These are phyloP conservation scores for Phytophthora agathidicida DNA, from an alignment of 352 stramenopile species.

Conservation along the genomic window DNA sequence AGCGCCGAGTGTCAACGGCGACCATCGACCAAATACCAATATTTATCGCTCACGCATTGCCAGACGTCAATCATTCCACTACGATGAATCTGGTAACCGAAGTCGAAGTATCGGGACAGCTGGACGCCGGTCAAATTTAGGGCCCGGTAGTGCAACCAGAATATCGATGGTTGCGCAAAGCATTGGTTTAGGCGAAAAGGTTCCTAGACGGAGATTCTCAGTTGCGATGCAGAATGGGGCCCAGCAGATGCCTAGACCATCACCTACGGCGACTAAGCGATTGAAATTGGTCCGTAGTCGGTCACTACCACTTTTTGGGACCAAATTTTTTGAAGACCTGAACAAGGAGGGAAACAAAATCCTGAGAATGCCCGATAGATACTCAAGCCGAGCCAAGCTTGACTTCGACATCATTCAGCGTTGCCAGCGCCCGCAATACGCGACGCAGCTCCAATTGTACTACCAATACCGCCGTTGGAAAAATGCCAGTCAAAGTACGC, in stretches of 20 bases:
- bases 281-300: conserved; percentile 38
- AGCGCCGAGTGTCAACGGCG: neutral
- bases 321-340: conserved; percentile 40
- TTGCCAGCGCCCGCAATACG: conserved; percentile 60
- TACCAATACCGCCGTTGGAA: conserved; percentile 45
- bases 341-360: conserved; percentile 5
- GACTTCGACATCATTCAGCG: conserved; percentile 73
- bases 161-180: conserved; percentile 19
- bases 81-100: neutral
- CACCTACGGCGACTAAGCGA: neutral
- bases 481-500: neutral
- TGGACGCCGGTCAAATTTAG: neutral
- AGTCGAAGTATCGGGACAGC: too few species aligned
- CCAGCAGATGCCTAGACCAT: neutral
- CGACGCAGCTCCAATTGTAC: conserved; percentile 56
- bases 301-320: conserved; percentile 59
- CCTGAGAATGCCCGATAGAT: conserved; percentile 1
- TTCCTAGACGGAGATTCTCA: conserved; percentile 10
- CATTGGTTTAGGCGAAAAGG: conserved; percentile 12
- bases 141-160: conserved; percentile 7
- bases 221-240: neutral
- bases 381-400: conserved; percentile 27
- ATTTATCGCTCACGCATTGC: conserved; percentile 4
- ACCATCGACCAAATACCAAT: conserved; percentile 9
- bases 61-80: conserved; percentile 1